These are phyloP conservation scores for Rostrohypoxylon terebratum DNA, from an alignment of 495 filamentous ascomycete genomes.

Conservation along the genomic window DNA sequence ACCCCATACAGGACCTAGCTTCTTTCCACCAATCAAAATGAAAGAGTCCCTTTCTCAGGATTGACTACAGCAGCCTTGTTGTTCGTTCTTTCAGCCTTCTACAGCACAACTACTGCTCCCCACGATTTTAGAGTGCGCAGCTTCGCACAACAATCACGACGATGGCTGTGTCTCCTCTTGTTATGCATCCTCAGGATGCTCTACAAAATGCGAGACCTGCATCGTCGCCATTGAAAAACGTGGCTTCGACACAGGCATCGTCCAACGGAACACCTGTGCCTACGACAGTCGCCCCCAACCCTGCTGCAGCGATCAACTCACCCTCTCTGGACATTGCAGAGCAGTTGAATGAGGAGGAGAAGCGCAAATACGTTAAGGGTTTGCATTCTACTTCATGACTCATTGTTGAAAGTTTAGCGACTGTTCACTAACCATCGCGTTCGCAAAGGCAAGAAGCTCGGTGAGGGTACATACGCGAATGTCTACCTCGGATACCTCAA, in stretches of 20 bases:
- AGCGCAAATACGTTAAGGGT: slow-evolving; percentile 91
- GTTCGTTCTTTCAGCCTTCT: neutral
- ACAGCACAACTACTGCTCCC: neutral
- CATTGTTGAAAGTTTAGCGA: neutral
- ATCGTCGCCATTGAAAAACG: slow-evolving; percentile 51
- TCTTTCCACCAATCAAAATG: slow-evolving; percentile 25
- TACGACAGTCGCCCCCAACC: slow-evolving; percentile 41
- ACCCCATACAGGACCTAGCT: too few relatives aligned
- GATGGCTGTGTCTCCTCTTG: slow-evolving; percentile 53
- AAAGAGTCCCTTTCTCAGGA: neutral
- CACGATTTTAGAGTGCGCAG: neutral
- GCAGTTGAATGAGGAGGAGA: slow-evolving; percentile 88
- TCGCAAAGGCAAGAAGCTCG: slow-evolving; percentile 81
- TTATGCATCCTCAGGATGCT: slow-evolving; percentile 43
- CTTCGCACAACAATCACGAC: slow-evolving; percentile 1
- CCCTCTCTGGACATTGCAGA: slow-evolving; percentile 73
- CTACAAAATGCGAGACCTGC: slow-evolving; percentile 38
- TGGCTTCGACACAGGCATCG: slow-evolving; percentile 47
- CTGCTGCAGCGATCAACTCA: slow-evolving; percentile 40
- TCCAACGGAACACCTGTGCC: slow-evolving; percentile 50
- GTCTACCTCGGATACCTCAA: slow-evolving; percentile 88
- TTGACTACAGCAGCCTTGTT: slow-evolving; percentile 25
- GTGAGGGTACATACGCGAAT: slow-evolving; percentile 96
- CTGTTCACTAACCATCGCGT: slow-evolving; percentile 18
- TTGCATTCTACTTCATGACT: slow-evolving; percentile 14